Percentiles rank a stretch among this genome's conserved stretches.
Conservation (phyloP, 805 yeast species). For the Jamesozyma gamospora region DNA sequence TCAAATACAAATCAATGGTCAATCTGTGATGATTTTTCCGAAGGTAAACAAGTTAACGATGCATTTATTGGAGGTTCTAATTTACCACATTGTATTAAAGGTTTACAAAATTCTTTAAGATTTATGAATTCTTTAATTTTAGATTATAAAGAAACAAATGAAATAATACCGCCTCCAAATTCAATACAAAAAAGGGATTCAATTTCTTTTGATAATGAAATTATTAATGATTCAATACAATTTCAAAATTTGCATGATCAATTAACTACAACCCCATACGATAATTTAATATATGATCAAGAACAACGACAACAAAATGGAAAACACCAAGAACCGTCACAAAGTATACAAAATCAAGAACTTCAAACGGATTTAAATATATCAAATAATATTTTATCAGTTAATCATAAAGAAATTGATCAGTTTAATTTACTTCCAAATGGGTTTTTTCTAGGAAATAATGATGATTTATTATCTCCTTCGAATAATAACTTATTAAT, state of each 20-base stretch:
- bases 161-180: constrained; percentile 15
- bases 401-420: not conserved
- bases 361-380: not conserved
- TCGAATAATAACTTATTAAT: not conserved
- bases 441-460: constrained; percentile 3
- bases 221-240: constrained; percentile 3
- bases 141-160: constrained; percentile 34
- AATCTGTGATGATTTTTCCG: constrained; percentile 75
- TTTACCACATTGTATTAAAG: constrained; percentile 61
- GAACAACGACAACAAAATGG: not conserved
- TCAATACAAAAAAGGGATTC: too few species aligned
- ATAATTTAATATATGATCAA: too few species aligned
- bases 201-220: too few species aligned
- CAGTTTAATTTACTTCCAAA: constrained; percentile 1
- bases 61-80: constrained; percentile 55
- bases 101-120: constrained; percentile 41
- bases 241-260: not conserved
- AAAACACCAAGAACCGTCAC: not conserved
- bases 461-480: not conserved
- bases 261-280: too few species aligned
- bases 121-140: constrained; percentile 45
- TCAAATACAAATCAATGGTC: constrained; percentile 31
- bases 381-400: not conserved
- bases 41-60: constrained; percentile 67
- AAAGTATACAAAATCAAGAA: not conserved